phyloP scores from a whole-genome alignment of 352 stramenopile species.

The Phytophthora aleatoria region DNA sequence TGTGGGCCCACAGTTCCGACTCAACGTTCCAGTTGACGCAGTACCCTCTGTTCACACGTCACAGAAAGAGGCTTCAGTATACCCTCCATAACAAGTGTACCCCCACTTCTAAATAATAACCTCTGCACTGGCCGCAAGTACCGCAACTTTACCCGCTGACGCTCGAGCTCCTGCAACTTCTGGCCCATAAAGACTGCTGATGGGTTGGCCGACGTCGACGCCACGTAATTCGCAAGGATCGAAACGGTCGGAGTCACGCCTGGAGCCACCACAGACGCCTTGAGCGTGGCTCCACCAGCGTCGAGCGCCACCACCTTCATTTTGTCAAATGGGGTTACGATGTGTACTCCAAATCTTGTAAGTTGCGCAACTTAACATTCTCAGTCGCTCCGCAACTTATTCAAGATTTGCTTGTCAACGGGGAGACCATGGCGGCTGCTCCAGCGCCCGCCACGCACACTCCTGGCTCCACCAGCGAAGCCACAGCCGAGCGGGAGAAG shows the following conservation, averaged over 20 bases:
- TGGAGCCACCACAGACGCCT: constrained; percentile 50
- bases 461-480: neutral
- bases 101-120: constrained; percentile 14
- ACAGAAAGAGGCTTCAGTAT: constrained; percentile 5
- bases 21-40: constrained; percentile 86
- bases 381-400: neutral
- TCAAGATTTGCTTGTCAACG: constrained; percentile 17
- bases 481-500: constrained; percentile 18
- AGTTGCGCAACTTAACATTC: constrained; percentile 2
- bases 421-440: constrained; percentile 8
- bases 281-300: constrained; percentile 63
- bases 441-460: neutral
- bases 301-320: constrained; percentile 62
- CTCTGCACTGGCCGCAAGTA: constrained; percentile 52
- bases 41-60: constrained; percentile 52
- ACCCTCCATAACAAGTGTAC: constrained; percentile 6
- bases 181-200: constrained; percentile 41
- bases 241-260: neutral
- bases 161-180: constrained; percentile 61
- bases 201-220: constrained; percentile 29
- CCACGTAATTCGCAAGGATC: constrained; percentile 60
- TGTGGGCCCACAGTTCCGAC: constrained; percentile 57
- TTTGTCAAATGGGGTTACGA: constrained; percentile 3
- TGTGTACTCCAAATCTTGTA: neutral
- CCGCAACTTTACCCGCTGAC: constrained; percentile 48